Conservation (phyloP, 768 basidiomycete genomes). For the Rhizopogon vulgaris region DNA sequence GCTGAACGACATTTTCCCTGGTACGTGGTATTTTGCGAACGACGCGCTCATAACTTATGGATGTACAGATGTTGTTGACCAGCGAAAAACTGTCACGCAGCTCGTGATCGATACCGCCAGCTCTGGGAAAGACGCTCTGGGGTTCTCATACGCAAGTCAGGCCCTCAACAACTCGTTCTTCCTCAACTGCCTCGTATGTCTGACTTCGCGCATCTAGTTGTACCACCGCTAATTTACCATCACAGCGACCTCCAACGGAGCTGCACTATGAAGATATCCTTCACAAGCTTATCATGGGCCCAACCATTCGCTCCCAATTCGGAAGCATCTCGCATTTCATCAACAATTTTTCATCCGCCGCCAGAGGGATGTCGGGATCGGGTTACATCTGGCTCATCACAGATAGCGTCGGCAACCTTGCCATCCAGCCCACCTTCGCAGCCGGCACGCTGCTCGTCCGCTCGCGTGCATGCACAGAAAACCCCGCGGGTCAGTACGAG, state of each 20-base stretch:
- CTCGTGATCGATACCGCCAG: slow-evolving; percentile 65
- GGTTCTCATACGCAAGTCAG: slow-evolving; percentile 88
- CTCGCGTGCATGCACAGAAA: slow-evolving; percentile 37
- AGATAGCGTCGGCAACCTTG: slow-evolving; percentile 54
- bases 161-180: slow-evolving; percentile 97
- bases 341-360: slow-evolving; percentile 71
- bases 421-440: slow-evolving; percentile 81
- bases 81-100: slow-evolving; percentile 56
- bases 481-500: slow-evolving; percentile 14
- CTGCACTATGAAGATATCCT: slow-evolving; percentile 15
- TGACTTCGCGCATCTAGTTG: not conserved
- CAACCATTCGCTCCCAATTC: slow-evolving; percentile 36
- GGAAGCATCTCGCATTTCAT: slow-evolving; percentile 65
- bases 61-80: slow-evolving; percentile 46
- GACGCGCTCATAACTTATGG: not conserved
- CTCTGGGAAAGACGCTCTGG: slow-evolving; percentile 52
- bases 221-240: not conserved
- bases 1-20: slow-evolving; percentile 67
- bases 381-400: slow-evolving; percentile 89
- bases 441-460: slow-evolving; percentile 82
- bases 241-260: slow-evolving; percentile 29
- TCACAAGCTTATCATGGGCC: slow-evolving; percentile 12
- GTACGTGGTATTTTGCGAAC: slow-evolving; percentile 35
- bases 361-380: slow-evolving; percentile 67
- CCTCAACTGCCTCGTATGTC: slow-evolving; percentile 75